Conservation (phyloP, 441 rosid genomes). For the Arabidopsis lyrata region DNA sequence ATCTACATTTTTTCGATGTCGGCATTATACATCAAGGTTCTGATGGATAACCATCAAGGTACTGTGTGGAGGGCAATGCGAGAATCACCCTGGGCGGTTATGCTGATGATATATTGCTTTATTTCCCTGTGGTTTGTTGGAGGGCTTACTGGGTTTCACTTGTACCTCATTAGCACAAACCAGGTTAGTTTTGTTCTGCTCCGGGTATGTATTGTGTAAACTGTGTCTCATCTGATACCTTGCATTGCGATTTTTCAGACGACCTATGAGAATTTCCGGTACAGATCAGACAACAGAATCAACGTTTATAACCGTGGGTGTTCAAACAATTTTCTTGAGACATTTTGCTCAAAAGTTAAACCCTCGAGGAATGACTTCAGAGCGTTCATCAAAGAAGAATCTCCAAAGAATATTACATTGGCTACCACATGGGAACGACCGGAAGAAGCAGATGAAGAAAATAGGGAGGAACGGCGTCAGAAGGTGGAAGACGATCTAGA, state of each 20-base stretch:
- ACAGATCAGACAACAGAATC: slow-evolving; percentile 75
- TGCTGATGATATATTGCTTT: slow-evolving; percentile 87
- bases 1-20: slow-evolving; percentile 87
- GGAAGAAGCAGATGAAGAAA: slow-evolving; percentile 43
- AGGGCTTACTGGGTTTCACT: slow-evolving; percentile 94
- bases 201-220: not conserved
- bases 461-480: slow-evolving; percentile 61
- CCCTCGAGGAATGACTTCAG: slow-evolving; percentile 86
- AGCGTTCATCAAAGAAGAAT: slow-evolving; percentile 71
- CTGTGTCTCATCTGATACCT: slow-evolving; percentile 1
- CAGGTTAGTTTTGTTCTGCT: slow-evolving; percentile 61
- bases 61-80: slow-evolving; percentile 92
- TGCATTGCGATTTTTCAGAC: slow-evolving; percentile 57
- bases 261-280: slow-evolving; percentile 91
- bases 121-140: slow-evolving; percentile 95
- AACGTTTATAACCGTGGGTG: slow-evolving; percentile 76
- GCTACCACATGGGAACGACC: slow-evolving; percentile 58
- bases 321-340: slow-evolving; percentile 70
- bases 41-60: slow-evolving; percentile 73
- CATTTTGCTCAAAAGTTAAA: slow-evolving; percentile 68
- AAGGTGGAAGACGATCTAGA: slow-evolving; percentile 91
- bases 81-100: slow-evolving; percentile 84
- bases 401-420: slow-evolving; percentile 54
- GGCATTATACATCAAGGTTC: slow-evolving; percentile 78
- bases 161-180: slow-evolving; percentile 86